These are phyloP conservation scores for Phytophthora macrochlamydospora DNA, from an alignment of 352 stramenopile genomes.

Conservation along the genomic window DNA sequence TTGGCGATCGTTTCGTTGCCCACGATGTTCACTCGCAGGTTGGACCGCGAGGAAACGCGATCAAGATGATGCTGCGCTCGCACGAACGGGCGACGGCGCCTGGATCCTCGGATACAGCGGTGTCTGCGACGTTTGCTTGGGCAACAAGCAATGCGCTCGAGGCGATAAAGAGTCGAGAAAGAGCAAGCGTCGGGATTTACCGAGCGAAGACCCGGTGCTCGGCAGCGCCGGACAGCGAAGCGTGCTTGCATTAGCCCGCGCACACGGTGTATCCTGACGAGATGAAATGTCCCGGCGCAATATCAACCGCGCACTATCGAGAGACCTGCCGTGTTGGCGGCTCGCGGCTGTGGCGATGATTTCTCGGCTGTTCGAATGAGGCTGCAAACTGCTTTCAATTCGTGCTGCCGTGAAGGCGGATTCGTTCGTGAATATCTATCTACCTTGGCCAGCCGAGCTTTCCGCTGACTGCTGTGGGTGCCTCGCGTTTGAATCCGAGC, in stretches of 20 bases:
- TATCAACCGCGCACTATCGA: too few relatives aligned
- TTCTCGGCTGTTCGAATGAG: not conserved
- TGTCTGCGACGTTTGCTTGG: slow-evolving; percentile 26
- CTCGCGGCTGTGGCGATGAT: not conserved
- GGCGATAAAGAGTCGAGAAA: slow-evolving; percentile 26
- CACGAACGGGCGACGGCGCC: slow-evolving; percentile 17
- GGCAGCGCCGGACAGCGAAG: not conserved
- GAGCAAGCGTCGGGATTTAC: slow-evolving; percentile 19
- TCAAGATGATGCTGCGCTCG: slow-evolving; percentile 12
- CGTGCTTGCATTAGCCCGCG: slow-evolving; percentile 6
- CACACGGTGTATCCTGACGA: slow-evolving; percentile 7
- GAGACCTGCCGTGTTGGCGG: not conserved
- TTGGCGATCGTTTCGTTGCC: too few relatives aligned
- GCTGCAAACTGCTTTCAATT: not conserved
- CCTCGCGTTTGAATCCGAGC: not conserved
- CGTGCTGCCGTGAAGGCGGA: not conserved
- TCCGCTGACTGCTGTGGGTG: not conserved
- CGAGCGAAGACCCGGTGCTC: slow-evolving; percentile 1
- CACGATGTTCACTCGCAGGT: not conserved
- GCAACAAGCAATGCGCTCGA: slow-evolving; percentile 10
- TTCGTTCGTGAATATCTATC: not conserved
- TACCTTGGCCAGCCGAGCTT: not conserved
- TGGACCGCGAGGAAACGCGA: slow-evolving; percentile 7
- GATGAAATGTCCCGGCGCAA: not conserved
- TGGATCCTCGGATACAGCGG: slow-evolving; percentile 27